These are phyloP conservation scores for Euphorbia schlechtendalii DNA, from an alignment of 441 rosid genomes.

Conservation along the genomic window DNA sequence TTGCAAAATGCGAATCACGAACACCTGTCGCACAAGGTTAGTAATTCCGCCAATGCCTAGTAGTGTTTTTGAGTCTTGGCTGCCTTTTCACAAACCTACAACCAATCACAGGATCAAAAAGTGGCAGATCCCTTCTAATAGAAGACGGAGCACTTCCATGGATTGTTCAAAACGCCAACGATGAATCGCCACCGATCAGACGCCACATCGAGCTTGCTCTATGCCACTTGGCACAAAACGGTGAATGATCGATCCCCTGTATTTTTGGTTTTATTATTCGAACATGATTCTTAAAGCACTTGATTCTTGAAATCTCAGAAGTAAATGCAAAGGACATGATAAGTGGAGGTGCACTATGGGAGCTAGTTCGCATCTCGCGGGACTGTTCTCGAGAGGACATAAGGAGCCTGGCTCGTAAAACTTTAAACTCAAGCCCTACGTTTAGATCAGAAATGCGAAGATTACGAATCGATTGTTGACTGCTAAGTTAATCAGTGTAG, in stretches of 20 bases:
- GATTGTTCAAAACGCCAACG: constrained; percentile 91
- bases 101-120: constrained; percentile 46
- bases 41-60: not conserved
- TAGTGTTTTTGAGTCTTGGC: no score
- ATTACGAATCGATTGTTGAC: constrained; percentile 66
- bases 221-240: constrained; percentile 97
- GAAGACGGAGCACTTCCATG: constrained; percentile 95
- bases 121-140: constrained; percentile 77
- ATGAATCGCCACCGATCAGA: constrained; percentile 85
- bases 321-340: constrained; percentile 93
- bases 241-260: no score
- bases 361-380: constrained; percentile 80
- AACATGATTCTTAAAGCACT: constrained; percentile 2
- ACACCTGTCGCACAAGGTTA: constrained; percentile 75
- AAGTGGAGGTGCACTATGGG: constrained; percentile 95
- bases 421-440: constrained; percentile 63
- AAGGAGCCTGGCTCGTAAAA: constrained; percentile 67
- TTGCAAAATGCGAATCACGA: constrained; percentile 96
- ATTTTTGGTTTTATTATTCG: no score
- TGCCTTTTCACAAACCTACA: not conserved
- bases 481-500: not conserved
- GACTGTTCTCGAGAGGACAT: constrained; percentile 97
- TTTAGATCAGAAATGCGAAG: constrained; percentile 77
- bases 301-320: constrained; percentile 43
- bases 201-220: constrained; percentile 98